Conservation (phyloP, 352 stramenopile genomes). For the Pythium guiyangense region DNA sequence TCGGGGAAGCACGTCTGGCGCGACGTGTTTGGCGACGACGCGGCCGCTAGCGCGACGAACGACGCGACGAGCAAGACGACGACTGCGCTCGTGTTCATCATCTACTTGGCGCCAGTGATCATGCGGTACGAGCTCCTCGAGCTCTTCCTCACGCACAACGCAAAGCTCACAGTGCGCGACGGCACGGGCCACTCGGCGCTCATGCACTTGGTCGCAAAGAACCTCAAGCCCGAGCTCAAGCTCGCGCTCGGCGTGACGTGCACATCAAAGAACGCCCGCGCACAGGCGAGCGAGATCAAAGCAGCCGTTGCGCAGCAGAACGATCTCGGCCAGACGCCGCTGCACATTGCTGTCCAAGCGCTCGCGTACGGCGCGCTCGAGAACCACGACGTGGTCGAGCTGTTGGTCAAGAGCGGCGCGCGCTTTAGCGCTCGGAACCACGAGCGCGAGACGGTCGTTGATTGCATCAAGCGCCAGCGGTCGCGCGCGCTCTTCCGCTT, state of each 20-base stretch:
- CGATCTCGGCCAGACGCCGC: slow-evolving; percentile 29
- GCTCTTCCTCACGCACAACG: slow-evolving; percentile 52
- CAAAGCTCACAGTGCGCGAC: slow-evolving; percentile 42
- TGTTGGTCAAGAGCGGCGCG: slow-evolving; percentile 41
- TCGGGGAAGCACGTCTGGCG: not conserved
- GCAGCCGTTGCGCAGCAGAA: slow-evolving; percentile 37
- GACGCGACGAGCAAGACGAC: slow-evolving; percentile 19
- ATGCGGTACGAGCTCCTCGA: slow-evolving; percentile 35
- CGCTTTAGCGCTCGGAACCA: slow-evolving; percentile 31
- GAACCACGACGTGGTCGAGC: slow-evolving; percentile 41
- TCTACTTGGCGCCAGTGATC: slow-evolving; percentile 25
- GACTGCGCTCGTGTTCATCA: slow-evolving; percentile 36
- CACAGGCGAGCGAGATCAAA: slow-evolving; percentile 36
- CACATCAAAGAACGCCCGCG: slow-evolving; percentile 32
- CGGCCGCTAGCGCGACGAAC: slow-evolving; percentile 24
- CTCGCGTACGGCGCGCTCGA: slow-evolving; percentile 61
- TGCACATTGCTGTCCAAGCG: slow-evolving; percentile 63
- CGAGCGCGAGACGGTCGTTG: slow-evolving; percentile 31
- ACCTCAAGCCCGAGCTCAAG: slow-evolving; percentile 38
- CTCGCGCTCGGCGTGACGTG: slow-evolving; percentile 42
- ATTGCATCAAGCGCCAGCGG: slow-evolving; percentile 46
- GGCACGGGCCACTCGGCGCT: slow-evolving; percentile 50
- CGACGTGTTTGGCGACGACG: slow-evolving; percentile 42
- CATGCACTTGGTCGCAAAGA: slow-evolving; percentile 55
- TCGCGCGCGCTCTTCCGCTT: slow-evolving; percentile 54